Evolutionary conservation across 2,329 filamentous ascomycete species (phyloP), one percentile per base, ranked within the genome.

Genomic region (Penicillium sclerotigenum): DNA sequence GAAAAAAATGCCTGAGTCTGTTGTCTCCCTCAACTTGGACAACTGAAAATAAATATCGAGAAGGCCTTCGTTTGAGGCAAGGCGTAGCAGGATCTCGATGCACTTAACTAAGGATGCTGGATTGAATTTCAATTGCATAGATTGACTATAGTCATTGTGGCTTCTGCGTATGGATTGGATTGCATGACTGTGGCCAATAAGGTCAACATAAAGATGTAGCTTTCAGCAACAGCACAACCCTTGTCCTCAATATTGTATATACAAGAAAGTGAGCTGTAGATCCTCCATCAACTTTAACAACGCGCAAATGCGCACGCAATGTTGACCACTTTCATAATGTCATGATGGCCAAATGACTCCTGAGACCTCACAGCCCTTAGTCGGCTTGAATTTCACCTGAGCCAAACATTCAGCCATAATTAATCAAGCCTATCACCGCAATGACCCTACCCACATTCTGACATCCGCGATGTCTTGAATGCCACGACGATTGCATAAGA

Each of bases 21-120:
- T 57, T 64, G 52, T 59, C 55, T 49, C 48, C 54, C 47, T 54
- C 41, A 47, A 54, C 47, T 58, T 55, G 54, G 57, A 60, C 45
- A 45, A 59, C 40, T 54, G 59, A 59, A 60, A 64, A 62, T 62
- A 57, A 61, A 57, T 45, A 55, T 51, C 31, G 60, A 53, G 54
- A 54, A 46, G 37, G 36, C 24, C 52, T 51, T 48, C 52, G 54
- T 58, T 34, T 59, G 57, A 57, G 40, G 36, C 48, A 57, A 46
- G 49, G 45, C 49, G 55, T 56, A 49, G 45, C 52, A 61, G 47
- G 47, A 63, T 56, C 57, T 63, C 60, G 53, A 56, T 54, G 49
- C 53, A 58, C 52, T 52, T 52, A 59, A 61, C 56, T 50, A 58
- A 53, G 43, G 48, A 61, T 58, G 47, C 57, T 55, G 37, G 38